Conservation (phyloP, 2,329 filamentous ascomycete genomes). For the Neonectria coccinea region DNA sequence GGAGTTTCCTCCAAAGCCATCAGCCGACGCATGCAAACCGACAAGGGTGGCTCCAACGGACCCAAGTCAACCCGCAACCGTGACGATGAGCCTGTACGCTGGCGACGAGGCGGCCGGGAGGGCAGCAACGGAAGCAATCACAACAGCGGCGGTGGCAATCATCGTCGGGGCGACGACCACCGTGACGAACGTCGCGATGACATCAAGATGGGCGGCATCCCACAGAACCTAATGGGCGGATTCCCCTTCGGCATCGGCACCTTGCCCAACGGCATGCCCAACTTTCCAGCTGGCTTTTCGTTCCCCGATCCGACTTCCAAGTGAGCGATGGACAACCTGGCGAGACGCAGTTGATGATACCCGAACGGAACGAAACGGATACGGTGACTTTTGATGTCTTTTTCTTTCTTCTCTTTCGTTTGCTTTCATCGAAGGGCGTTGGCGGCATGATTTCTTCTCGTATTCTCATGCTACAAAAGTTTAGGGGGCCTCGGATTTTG, state of each 20-base stretch:
- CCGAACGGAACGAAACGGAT: constrained; percentile 20
- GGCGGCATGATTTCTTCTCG: constrained; percentile 14
- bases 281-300: constrained; percentile 54
- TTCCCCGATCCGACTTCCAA: constrained; percentile 52
- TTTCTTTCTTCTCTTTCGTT: background rate
- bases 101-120: constrained; percentile 51
- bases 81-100: constrained; percentile 51
- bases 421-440: constrained; percentile 19
- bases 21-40: constrained; percentile 75
- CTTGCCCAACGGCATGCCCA: constrained; percentile 57
- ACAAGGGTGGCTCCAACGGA: constrained; percentile 73
- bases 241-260: constrained; percentile 57
- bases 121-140: constrained; percentile 38
- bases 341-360: constrained; percentile 28
- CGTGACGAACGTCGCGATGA: constrained; percentile 37
- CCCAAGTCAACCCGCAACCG: constrained; percentile 70
- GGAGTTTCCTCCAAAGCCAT: constrained; percentile 95
- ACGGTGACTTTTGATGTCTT: constrained; percentile 14
- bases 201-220: constrained; percentile 24
- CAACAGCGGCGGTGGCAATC: constrained; percentile 35
- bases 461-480: constrained; percentile 24
- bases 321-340: constrained; percentile 23
- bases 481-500: constrained; percentile 3
- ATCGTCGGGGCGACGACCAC: constrained; percentile 32
- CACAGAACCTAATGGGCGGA: constrained; percentile 40